Base-by-base conservation (phyloP, 129 eudicot species). In the Gnaphalium uliginosum region DNA sequence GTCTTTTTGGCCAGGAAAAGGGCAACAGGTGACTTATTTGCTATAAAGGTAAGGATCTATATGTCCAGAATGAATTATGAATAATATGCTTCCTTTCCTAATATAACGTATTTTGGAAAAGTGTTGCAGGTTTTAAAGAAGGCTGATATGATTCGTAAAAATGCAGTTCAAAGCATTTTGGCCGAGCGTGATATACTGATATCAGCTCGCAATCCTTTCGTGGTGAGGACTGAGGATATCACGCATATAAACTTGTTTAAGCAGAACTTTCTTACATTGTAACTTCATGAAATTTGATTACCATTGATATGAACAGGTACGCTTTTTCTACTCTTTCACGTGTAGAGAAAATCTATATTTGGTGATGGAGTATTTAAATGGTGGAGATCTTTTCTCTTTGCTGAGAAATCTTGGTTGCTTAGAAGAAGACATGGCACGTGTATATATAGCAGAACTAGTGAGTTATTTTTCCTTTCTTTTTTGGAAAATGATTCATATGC, bases 101-200 rank as follows among this genome's bases (percentile, higher is more conserved):
- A 59, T 27, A 58, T 32, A 24, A 82, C 78, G 75, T 53, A 37
- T 78, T 53, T 75, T 53, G 64, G 46, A 77, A 61, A 71, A 15
- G 60, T 82, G 61, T 79, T 79, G 60, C 88, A 94, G 99, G 96
- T 95, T 87, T 66, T 95, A 64, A 94, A 85, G 83, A 95, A 95
- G 82, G 97, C 96, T 81, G 99, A 95, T 71, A 95, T 89, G 97
- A 95, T 95, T 71, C 94, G 96, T 58, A 95, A 95, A 88, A 95
- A 91, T 87, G 92, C 97, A 76, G 99, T 95, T 71, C 94, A 95
- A 82, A 95, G 97, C 87, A 91, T 95, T 74, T 86, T 95, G 87
- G 96, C 96, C 1, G 99, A 95, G 74, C 88, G 99, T 29, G 96
- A 95, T 84, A 95, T 95, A 75, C 68, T 95, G 71, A 95, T 95